Percentiles rank a stretch among this genome's conserved stretches.
Conservation (phyloP, 352 stramenopile genomes). For the Phytophthora vignae region DNA sequence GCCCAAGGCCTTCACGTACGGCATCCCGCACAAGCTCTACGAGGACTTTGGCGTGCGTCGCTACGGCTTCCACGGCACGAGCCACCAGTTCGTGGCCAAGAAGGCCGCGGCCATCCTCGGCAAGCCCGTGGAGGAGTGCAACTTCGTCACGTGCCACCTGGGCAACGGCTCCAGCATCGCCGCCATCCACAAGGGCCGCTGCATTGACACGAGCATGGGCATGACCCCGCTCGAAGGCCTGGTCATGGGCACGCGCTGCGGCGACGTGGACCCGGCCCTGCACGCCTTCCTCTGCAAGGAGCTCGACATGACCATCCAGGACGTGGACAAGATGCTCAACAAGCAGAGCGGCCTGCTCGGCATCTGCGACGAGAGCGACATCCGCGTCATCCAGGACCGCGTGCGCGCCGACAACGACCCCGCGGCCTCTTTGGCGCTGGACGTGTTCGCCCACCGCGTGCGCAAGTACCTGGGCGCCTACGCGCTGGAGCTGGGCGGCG, state of each 20-base stretch:
- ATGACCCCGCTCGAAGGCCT: conserved; percentile 90
- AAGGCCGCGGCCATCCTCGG: conserved; percentile 66
- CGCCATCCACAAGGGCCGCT: conserved; percentile 75
- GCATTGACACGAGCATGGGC: conserved; percentile 92
- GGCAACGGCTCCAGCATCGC: conserved; percentile 90
- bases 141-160: conserved; percentile 90
- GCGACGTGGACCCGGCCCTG: conserved; percentile 88
- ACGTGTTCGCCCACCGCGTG: conserved; percentile 89
- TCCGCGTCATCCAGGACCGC: conserved; percentile 79
- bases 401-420: conserved; percentile 57
- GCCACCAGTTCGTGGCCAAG: conserved; percentile 85
- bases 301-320: conserved; percentile 70
- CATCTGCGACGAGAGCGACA: conserved; percentile 85
- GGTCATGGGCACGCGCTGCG: conserved; percentile 90
- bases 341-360: conserved; percentile 89
- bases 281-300: conserved; percentile 78
- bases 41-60: conserved; percentile 83
- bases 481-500: conserved; percentile 69
- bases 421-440: conserved; percentile 72
- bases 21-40: conserved; percentile 82
- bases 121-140: conserved; percentile 65
- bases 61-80: conserved; percentile 93
- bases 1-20: conserved; percentile 83
- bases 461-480: conserved; percentile 91
- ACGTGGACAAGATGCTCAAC: conserved; percentile 91